Percentiles rank a stretch among this genome's conserved stretches.
Evolutionary conservation across 108 stramenopile genomes (phyloP).

Genomic region (Conticribra weissflogii): DNA sequence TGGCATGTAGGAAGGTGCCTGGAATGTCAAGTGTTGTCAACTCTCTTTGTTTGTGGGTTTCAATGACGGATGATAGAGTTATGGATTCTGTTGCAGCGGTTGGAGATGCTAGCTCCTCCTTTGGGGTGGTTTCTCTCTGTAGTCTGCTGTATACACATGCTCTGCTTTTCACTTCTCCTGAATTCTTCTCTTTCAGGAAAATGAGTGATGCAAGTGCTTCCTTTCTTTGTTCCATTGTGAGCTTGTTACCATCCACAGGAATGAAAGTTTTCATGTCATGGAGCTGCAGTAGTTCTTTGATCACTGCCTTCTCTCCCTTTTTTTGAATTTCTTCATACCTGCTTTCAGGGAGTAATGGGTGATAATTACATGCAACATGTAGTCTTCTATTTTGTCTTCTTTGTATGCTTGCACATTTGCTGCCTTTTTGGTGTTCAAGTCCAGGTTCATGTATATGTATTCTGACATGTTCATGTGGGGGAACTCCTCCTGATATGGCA

Average conservation of each 20-base stretch:
- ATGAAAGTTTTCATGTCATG: conserved; percentile 20
- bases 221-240: conserved; percentile 21
- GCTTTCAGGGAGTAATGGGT: no score
- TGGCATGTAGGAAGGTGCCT: conserved; percentile 51
- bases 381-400: no score
- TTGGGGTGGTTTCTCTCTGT: conserved; percentile 33
- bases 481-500: no score
- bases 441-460: no score
- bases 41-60: conserved; percentile 44
- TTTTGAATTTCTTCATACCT: background rate
- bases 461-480: no score
- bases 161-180: conserved; percentile 26
- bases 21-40: conserved; percentile 49
- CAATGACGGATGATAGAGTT: conserved; percentile 28
- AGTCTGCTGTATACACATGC: conserved; percentile 45
- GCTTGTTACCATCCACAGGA: conserved; percentile 4
- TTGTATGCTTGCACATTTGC: no score
- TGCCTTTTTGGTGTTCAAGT: no score
- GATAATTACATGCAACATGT: no score
- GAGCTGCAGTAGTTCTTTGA: conserved; percentile 40
- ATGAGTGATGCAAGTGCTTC: conserved; percentile 13
- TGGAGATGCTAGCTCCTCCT: conserved; percentile 49
- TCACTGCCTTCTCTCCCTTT: background rate
- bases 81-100: conserved; percentile 42
- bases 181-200: conserved; percentile 16